Conservation (phyloP, 2,329 filamentous ascomycete species). For the Dactylellina cionopaga region DNA sequence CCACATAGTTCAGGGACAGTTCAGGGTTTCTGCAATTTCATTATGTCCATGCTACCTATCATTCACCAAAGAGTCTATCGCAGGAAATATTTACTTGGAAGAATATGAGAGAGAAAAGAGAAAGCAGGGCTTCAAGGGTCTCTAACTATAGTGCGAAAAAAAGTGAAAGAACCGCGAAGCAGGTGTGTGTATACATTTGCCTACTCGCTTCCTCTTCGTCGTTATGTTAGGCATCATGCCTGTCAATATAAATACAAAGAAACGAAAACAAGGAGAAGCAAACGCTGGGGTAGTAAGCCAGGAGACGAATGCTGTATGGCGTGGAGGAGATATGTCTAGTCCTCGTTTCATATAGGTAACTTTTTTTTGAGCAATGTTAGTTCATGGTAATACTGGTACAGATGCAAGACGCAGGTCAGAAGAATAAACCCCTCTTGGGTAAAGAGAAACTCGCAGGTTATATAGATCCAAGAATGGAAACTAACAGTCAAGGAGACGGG, state of each 20-base stretch:
- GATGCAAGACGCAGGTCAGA: neutral
- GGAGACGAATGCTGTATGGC: neutral
- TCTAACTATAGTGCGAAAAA: no score
- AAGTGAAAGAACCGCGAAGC: no score
- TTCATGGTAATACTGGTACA: slow-evolving; percentile 23
- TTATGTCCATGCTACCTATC: no score
- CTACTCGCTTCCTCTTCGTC: neutral
- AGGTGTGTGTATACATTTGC: no score
- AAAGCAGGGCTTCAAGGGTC: no score
- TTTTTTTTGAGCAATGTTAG: slow-evolving; percentile 16
- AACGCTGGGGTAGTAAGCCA: neutral
- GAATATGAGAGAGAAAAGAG: no score
- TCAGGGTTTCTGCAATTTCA: no score
- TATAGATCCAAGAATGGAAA: neutral
- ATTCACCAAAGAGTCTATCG: no score
- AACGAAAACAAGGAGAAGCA: neutral
- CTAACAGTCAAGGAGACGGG: slow-evolving; percentile 32
- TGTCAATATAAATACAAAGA: slow-evolving; percentile 49
- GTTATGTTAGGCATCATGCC: neutral
- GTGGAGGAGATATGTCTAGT: neutral
- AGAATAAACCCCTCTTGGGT: neutral
- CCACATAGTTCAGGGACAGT: no score
- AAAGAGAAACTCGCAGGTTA: neutral
- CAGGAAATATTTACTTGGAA: no score
- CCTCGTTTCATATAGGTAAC: slow-evolving; percentile 3